A percentile compares a stretch with the other conserved stretches of the same genome.
These are phyloP conservation scores for Mycena polygramma DNA, from an alignment of 768 basidiomycete species.

Conservation along the genomic window DNA sequence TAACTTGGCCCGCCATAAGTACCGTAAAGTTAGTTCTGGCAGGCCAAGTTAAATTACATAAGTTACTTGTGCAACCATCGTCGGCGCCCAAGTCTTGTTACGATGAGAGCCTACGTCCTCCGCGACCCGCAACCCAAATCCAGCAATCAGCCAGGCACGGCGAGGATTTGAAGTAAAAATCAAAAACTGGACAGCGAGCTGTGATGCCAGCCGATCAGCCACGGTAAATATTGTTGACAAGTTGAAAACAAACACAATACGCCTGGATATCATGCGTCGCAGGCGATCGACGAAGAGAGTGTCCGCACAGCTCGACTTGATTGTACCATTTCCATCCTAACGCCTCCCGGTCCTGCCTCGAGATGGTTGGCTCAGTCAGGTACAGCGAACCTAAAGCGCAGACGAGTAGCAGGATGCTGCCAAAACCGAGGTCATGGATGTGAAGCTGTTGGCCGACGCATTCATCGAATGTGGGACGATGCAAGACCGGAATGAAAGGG, in stretches of 20 bases:
- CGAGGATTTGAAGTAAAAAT: not conserved
- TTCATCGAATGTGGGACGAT: slow-evolving; percentile 62
- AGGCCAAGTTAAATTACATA: too few relatives aligned
- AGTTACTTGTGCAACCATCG: not conserved
- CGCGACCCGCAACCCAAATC: not conserved
- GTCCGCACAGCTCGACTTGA: slow-evolving; percentile 21
- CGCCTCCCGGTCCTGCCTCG: not conserved
- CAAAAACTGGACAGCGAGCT: not conserved
- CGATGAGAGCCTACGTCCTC: not conserved
- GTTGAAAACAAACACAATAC: slow-evolving; percentile 11
- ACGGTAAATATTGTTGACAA: not conserved
- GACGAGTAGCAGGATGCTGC: slow-evolving; percentile 59
- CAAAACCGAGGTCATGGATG: slow-evolving; percentile 53
- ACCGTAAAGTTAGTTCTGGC: too few relatives aligned
- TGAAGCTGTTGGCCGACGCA: slow-evolving; percentile 53
- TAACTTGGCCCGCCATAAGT: too few relatives aligned
- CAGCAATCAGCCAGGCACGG: not conserved
- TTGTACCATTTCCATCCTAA: slow-evolving; percentile 13
- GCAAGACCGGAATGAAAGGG: slow-evolving; percentile 59
- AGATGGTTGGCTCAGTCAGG: not conserved
- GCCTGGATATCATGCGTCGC: slow-evolving; percentile 17
- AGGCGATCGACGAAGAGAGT: not conserved
- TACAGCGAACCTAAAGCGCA: slow-evolving; percentile 60
- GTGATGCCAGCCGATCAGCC: not conserved
- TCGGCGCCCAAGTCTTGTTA: not conserved